Evolutionary conservation across 2,329 filamentous ascomycete genomes (phyloP), one percentile per base, ranked within the genome.

Genomic region (Botrytis fragariae): DNA sequence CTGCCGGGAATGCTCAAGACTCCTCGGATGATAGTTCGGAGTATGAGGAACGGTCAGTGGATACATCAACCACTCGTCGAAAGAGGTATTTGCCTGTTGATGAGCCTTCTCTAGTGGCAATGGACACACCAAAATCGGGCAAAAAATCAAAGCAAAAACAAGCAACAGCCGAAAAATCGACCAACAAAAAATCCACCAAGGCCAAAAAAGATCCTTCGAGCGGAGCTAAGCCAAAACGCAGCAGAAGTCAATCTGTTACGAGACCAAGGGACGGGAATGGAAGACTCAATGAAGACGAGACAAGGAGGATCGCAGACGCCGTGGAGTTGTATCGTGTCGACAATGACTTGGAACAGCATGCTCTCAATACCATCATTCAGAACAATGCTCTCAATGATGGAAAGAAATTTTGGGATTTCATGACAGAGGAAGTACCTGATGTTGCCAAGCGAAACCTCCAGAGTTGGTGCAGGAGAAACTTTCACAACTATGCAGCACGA

Each of bases 401-500:
- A n/a, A 79, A 80, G 9, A 82, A 85, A 18, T 83, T 91, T 14
- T 90, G 88, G 88, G 78, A 81, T 25, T 77, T 78, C 4, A 81
- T 90, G n/a, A 82, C 82, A 62, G 82, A 83, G 4, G 83, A 83
- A 14, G 86, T 86, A 73, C 86, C 87, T 0, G 81, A 85, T 63
- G 83, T 88, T 18, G 82, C 84, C n/a, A 83, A 86, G 18, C 84
- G 86, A 74, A 88, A 87, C 77, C 80, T 90, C 12, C 86, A 88
- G 73, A 85, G 87, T 71, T 84, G 87, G 75, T 87, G 87, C 45
- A 87, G 91, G 65, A 87, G 90, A 70, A 85, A 87, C 42, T 93
- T 89, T 75, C 89, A 93, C 82, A 91, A 90, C 74, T 92, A 86
- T 78, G 85, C 87, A 20, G 87, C 86, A 7, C 87, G 89, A 45